Conservation (phyloP, 2,329 filamentous ascomycete species). For the Beauveria pseudobassiana region DNA sequence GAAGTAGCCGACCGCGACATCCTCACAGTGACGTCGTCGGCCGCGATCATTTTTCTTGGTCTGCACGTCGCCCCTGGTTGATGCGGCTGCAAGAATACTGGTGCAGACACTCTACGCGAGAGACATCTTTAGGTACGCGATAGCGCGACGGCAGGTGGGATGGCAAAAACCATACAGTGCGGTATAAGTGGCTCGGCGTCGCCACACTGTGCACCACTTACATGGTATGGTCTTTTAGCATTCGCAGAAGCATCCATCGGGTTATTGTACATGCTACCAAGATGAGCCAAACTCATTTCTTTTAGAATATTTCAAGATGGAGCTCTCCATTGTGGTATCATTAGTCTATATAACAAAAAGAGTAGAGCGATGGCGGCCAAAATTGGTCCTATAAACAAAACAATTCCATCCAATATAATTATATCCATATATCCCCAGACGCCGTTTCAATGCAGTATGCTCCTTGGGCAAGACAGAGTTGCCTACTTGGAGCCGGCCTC, state of each 20-base stretch:
- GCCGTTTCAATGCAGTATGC: constrained; percentile 4
- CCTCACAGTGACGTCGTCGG: not conserved
- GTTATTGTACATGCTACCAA: too few relatives aligned
- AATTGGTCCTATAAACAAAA: not conserved
- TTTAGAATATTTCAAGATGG: too few relatives aligned
- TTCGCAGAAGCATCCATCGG: too few relatives aligned
- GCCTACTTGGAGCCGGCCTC: not conserved
- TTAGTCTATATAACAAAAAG: not conserved
- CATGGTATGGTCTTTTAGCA: not conserved
- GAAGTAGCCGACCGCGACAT: constrained; percentile 8
- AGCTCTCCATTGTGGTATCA: not conserved
- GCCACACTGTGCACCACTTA: not conserved
- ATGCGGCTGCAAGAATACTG: not conserved
- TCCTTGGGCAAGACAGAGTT: not conserved
- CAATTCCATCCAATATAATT: not conserved
- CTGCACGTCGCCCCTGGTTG: not conserved
- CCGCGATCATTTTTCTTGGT: not conserved
- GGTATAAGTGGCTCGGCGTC: not conserved
- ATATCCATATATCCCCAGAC: not conserved
- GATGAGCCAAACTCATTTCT: too few relatives aligned
- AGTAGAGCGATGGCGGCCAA: not conserved
- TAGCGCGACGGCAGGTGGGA: not conserved
- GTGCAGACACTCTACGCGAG: not conserved
- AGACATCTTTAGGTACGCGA: not conserved
- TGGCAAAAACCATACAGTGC: not conserved